Evolutionary conservation across 192 early-diverging fungal species (phyloP).

Genomic region (Linnemannia hyalina): DNA sequence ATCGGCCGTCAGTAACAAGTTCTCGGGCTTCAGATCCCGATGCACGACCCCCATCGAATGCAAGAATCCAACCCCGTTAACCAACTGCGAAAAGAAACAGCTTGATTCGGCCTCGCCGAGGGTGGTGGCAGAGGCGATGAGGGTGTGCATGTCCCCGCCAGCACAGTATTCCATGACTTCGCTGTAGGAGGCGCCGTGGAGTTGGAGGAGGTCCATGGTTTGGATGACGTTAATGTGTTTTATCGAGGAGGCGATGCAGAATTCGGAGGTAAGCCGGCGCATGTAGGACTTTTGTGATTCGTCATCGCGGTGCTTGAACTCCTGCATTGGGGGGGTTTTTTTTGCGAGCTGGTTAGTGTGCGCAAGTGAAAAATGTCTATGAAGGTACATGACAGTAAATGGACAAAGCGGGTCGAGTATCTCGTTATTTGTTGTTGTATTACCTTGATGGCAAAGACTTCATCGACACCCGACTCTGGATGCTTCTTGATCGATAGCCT

Average conservation of each 20-base stretch:
- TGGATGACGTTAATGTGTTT: conserved; percentile 84
- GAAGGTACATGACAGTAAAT: neutral
- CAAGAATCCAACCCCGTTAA: conserved; percentile 81
- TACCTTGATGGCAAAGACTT: conserved; percentile 45
- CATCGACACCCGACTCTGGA: conserved; percentile 23
- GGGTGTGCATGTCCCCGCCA: conserved; percentile 82
- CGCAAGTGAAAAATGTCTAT: neutral
- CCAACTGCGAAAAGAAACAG: conserved; percentile 84
- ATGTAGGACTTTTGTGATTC: conserved; percentile 67
- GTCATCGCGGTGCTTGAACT: conserved; percentile 81
- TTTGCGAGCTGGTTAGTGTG: neutral
- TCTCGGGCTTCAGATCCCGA: conserved; percentile 91
- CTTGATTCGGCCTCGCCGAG: conserved; percentile 64
- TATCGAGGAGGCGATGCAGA: conserved; percentile 85
- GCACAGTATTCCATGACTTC: conserved; percentile 90
- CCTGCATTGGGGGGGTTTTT: conserved; percentile 60
- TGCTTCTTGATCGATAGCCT: conserved; percentile 36
- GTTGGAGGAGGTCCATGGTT: conserved; percentile 80
- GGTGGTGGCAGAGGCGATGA: conserved; percentile 73
- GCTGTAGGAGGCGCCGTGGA: conserved; percentile 73
- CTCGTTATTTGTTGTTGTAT: neutral
- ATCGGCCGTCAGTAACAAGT: conserved; percentile 75
- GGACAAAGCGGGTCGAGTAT: neutral
- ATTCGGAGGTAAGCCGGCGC: conserved; percentile 75
- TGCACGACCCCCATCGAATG: conserved; percentile 87